Evolutionary conservation across 73 alveolate species (phyloP).

Genomic region (Durusdinium trenchii): DNA sequence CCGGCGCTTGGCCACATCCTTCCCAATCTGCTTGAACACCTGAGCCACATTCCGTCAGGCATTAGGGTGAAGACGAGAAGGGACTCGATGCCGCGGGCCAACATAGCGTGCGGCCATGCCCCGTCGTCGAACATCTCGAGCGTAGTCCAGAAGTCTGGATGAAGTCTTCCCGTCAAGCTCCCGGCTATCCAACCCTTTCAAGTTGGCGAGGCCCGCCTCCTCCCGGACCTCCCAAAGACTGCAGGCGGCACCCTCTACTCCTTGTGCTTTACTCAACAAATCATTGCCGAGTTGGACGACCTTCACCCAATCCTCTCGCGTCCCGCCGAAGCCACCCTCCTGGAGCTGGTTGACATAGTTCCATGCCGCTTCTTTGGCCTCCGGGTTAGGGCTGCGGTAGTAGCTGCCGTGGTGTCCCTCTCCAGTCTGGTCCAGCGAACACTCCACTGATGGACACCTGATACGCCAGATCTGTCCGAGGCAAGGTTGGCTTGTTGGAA

Average conservation of each 20-base stretch:
- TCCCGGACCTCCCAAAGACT: neutral
- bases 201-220: neutral
- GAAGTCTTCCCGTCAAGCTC: neutral
- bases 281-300: neutral
- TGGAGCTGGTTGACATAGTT: too few relatives aligned
- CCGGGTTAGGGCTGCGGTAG: too few relatives aligned
- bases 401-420: too few relatives aligned
- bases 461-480: too few relatives aligned
- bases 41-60: neutral
- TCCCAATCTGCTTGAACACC: neutral
- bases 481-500: too few relatives aligned
- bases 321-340: too few relatives aligned
- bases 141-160: neutral
- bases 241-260: neutral
- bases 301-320: too few relatives aligned
- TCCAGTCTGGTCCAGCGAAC: too few relatives aligned
- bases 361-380: too few relatives aligned
- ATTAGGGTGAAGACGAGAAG: neutral
- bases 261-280: neutral
- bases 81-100: neutral
- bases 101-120: constrained; percentile 1
- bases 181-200: neutral
- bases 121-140: neutral
- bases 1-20: neutral
- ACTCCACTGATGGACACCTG: too few relatives aligned